Evolutionary conservation across 2,329 filamentous ascomycete species (phyloP), one percentile per base, ranked within the genome.

Genomic region (Trichophyton schoenleinii): DNA sequence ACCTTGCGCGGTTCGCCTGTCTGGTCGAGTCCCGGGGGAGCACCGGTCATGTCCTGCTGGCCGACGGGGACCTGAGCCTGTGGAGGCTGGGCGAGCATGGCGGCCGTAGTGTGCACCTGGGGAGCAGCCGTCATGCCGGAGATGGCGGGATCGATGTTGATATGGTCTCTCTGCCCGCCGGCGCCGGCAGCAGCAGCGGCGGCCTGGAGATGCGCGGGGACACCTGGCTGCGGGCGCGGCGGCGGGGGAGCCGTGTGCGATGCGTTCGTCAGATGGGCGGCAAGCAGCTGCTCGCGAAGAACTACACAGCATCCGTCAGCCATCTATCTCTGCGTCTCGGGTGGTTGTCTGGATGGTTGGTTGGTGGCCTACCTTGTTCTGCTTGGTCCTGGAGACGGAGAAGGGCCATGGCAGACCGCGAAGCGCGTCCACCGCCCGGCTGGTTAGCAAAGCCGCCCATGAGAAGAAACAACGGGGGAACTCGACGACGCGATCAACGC

Each of bases 1-100:
- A 86, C 86, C 75, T 94, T 92, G 59, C 86, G 81, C 65, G 85
- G 83, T 65, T 88, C 77, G 63, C 41, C 75, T 74, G 57, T 75
- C 77, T 49, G 80, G 78, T 28, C 42, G 38, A 59, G 57, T 38
- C 15, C 13, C 22, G 20, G 55, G 46, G 9, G 61, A 58, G 6
- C 59, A 44, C 58, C 8, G 59, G 3, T 9, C 28, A 48, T 48
- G 44, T 48, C 44, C 57, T 58, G 20, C 53, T 53, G 62, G n/a
- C 44, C 9, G 15, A 59, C 18, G 42, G 53, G 42, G 25, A 34
- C 25, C 46, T 62, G 60, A 22, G 18, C 28, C 41, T 41, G 60
- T 7, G 48, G 46, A 13, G 58, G 64, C 41, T 57, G 63, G 58
- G 70, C 69, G 64, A 64, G 64, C 64, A 64, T 63, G 18, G 61